Evolutionary conservation across 202 grass and related monocot genomes (phyloP), one percentile per base, ranked within the genome.

Genomic region (Schoenoplectus tabernaemontani): DNA sequence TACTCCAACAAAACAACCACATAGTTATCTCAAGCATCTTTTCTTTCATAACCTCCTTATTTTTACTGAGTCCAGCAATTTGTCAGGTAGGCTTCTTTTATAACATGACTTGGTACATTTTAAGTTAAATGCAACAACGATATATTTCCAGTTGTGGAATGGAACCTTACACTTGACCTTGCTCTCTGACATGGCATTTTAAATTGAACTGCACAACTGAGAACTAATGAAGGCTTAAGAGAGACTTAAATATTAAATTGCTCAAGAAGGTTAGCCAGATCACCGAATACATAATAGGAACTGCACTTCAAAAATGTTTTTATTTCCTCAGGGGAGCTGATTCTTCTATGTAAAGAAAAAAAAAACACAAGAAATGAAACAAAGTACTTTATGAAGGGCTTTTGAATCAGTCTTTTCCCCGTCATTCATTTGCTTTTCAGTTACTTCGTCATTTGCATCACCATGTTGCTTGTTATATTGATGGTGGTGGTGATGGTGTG

Each of bases 401-500:
- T 91, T 89, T 75, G 83, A 76, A 33, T 93, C 79, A 17, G 58
- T 17, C 28, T 34, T 65, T 43, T 24, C 85, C 66, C 12, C 85
- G 13, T 87, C 85, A 59, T 39, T 83, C 79, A 70, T 44, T 86
- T 89, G 83, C 54, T 36, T 84, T 70, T 77, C 24, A 53, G 60
- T 54, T 62, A 85, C 33, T 62, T 80, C 47, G 50, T 47, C 53
- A 51, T 83, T 74, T 78, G 66, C 76, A 77, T 41, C 85, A 46
- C 86, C 68, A 5, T 73, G 37, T 67, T 89, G 72, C 56, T 48
- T 80, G 62, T 82, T 82, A 51, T 60, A 37, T 51, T 66, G 23
- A 82, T 83, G 82, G 63, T 90, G 88, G 56, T 92, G 89, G 80
- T 97, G 90, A 59, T 94, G 89, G 78, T 92, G 91, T 22, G 87